phyloP scores from a whole-genome alignment of 805 yeast genomes.

The Candida yuanshanica region DNA sequence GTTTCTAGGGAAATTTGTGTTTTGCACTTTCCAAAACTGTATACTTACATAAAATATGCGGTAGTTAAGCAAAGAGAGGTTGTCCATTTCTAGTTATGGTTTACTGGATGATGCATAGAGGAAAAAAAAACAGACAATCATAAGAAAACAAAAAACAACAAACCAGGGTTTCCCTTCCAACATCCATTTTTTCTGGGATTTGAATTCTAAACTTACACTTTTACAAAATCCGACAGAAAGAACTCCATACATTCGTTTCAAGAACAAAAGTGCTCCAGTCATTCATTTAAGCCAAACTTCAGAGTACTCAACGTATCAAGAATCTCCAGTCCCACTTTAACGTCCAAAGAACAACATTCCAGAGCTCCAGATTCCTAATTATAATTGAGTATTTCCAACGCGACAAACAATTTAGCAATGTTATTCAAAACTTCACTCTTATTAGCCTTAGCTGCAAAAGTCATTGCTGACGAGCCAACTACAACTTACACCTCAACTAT shows the following conservation, averaged over 20 bases:
- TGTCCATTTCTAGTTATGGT: not conserved
- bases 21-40: slow-evolving; percentile 1
- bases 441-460: slow-evolving; percentile 23
- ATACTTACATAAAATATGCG: not conserved
- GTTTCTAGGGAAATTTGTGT: slow-evolving; percentile 1
- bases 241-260: not conserved
- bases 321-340: not conserved
- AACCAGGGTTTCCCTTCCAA: slow-evolving; percentile 1
- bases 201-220: not conserved
- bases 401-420: slow-evolving; percentile 11
- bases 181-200: not conserved
- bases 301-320: not conserved
- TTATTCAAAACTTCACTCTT: slow-evolving; percentile 25
- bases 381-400: not conserved
- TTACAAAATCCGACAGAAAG: not conserved
- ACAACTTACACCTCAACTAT: slow-evolving; percentile 35
- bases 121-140: not conserved
- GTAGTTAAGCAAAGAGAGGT: not conserved
- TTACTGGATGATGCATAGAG: not conserved
- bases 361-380: not conserved
- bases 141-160: not conserved
- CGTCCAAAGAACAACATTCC: not conserved
- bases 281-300: not conserved
- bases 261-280: not conserved
- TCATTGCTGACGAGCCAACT: slow-evolving; percentile 24